A percentile compares a stretch with the other conserved stretches of the same genome.
Evolutionary conservation across 2,329 filamentous ascomycete species (phyloP).

Genomic region (Pestalotiopsis sp.): DNA sequence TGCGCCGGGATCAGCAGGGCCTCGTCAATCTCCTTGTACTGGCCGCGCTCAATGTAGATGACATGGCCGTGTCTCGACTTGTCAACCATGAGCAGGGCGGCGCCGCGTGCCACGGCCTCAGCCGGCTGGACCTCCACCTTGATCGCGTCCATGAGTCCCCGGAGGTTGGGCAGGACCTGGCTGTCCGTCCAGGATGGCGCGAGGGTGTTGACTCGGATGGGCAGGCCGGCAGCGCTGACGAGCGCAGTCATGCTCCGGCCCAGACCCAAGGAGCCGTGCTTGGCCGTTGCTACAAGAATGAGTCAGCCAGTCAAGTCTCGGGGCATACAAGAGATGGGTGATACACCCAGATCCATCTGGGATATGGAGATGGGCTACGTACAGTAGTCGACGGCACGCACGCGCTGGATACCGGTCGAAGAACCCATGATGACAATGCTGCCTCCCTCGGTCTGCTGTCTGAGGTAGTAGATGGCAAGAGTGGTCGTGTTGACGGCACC

Average conservation of each 20-base stretch:
- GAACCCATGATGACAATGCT: slow-evolving; percentile 57
- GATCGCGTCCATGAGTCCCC: slow-evolving; percentile 35
- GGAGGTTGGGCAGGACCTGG: slow-evolving; percentile 41
- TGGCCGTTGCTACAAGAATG: slow-evolving; percentile 39
- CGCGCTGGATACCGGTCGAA: slow-evolving; percentile 47
- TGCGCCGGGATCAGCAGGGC: slow-evolving; percentile 35
- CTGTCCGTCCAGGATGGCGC: slow-evolving; percentile 57
- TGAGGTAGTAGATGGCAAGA: slow-evolving; percentile 50
- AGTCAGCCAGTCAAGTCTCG: neutral
- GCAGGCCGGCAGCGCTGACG: slow-evolving; percentile 34
- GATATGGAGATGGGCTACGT: slow-evolving; percentile 16
- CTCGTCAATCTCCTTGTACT: slow-evolving; percentile 55
- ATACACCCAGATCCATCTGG: too few relatives aligned
- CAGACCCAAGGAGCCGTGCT: slow-evolving; percentile 56
- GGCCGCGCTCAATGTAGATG: slow-evolving; percentile 49
- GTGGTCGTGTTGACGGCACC: slow-evolving; percentile 50
- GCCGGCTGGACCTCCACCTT: slow-evolving; percentile 44
- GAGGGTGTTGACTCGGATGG: slow-evolving; percentile 56
- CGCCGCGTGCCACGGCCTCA: slow-evolving; percentile 47
- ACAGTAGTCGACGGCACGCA: slow-evolving; percentile 53
- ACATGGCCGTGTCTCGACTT: slow-evolving; percentile 47
- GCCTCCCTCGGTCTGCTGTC: slow-evolving; percentile 44
- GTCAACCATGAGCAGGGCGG: slow-evolving; percentile 51
- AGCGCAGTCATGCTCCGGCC: slow-evolving; percentile 45
- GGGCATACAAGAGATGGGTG: too few relatives aligned